Evolutionary conservation across 2,329 filamentous ascomycete genomes (phyloP).

Genomic region (Talaromyces sp.): DNA sequence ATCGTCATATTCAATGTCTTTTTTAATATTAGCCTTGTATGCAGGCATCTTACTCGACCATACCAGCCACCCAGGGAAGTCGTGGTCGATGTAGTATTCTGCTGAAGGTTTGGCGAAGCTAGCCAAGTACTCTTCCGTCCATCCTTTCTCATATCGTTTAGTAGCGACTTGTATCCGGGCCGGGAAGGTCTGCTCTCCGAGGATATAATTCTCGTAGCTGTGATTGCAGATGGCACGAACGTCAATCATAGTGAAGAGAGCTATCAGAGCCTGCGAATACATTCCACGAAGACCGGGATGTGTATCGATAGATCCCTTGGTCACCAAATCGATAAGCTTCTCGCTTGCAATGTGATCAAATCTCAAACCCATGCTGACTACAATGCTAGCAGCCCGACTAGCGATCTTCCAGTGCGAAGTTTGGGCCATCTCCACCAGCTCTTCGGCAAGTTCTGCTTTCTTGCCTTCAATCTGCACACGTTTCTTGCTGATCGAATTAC

Average conservation of each 20-base stretch:
- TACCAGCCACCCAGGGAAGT: slow-evolving; percentile 93
- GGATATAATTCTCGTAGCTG: slow-evolving; percentile 79
- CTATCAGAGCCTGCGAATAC: slow-evolving; percentile 76
- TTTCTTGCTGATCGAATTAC: slow-evolving; percentile 71
- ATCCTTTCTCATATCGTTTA: slow-evolving; percentile 68
- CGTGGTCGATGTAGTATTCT: slow-evolving; percentile 85
- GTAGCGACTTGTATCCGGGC: slow-evolving; percentile 75
- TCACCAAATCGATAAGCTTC: slow-evolving; percentile 78
- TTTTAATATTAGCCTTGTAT: slow-evolving; percentile 65
- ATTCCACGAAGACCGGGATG: slow-evolving; percentile 81
- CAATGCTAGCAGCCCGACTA: slow-evolving; percentile 81
- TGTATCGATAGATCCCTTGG: slow-evolving; percentile 78
- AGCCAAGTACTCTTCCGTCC: slow-evolving; percentile 74
- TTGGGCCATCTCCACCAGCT: slow-evolving; percentile 73
- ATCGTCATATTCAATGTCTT: slow-evolving; percentile 73
- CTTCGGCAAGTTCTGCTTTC: slow-evolving; percentile 75
- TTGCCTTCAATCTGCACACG: slow-evolving; percentile 74
- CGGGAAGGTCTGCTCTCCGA: slow-evolving; percentile 72
- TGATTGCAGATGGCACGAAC: slow-evolving; percentile 82
- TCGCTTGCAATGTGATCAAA: slow-evolving; percentile 82
- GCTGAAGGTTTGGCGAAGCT: slow-evolving; percentile 74
- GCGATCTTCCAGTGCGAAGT: slow-evolving; percentile 96
- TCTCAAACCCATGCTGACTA: slow-evolving; percentile 84
- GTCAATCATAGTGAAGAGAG: slow-evolving; percentile 80
- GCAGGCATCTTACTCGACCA: slow-evolving; percentile 88